phyloP scores from a whole-genome alignment of 495 filamentous ascomycete species.

The Penicillium coprophilum region DNA sequence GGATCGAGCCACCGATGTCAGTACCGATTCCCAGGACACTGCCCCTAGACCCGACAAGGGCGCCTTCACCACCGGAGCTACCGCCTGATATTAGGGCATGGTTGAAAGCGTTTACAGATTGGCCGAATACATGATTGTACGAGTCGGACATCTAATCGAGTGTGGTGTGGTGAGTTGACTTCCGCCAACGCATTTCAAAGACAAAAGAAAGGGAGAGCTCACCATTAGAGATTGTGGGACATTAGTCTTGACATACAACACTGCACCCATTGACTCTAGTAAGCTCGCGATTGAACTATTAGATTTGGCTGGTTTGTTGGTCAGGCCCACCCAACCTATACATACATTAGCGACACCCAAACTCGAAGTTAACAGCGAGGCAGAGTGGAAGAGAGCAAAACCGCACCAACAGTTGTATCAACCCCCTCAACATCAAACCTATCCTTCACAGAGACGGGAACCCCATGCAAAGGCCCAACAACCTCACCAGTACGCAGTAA shows the following conservation, averaged over 20 bases:
- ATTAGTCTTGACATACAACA: conserved; percentile 62
- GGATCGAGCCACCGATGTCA: conserved; percentile 66
- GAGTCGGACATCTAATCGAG: conserved; percentile 49
- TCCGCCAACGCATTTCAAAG: neutral
- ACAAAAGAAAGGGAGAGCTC: neutral
- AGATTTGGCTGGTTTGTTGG: conserved; percentile 27
- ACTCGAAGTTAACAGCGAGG: neutral
- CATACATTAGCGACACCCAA: neutral
- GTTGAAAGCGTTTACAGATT: conserved; percentile 58
- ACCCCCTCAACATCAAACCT: conserved; percentile 56
- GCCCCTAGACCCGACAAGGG: conserved; percentile 55
- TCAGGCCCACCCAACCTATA: conserved; percentile 33
- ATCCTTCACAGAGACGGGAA: conserved; percentile 68
- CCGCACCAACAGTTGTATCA: conserved; percentile 40
- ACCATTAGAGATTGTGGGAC: conserved; percentile 53
- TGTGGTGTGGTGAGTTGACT: neutral
- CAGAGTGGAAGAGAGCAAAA: neutral
- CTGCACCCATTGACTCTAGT: conserved; percentile 38
- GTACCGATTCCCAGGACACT: conserved; percentile 63
- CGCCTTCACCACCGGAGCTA: conserved; percentile 63
- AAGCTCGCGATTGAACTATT: conserved; percentile 24
- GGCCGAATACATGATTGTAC: conserved; percentile 41
- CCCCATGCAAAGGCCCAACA: conserved; percentile 62
- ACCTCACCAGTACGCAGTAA: conserved; percentile 36
- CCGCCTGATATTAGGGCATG: conserved; percentile 56